Evolutionary conservation across 2,329 filamentous ascomycete species (phyloP).

Genomic region (Exophiala sp.): DNA sequence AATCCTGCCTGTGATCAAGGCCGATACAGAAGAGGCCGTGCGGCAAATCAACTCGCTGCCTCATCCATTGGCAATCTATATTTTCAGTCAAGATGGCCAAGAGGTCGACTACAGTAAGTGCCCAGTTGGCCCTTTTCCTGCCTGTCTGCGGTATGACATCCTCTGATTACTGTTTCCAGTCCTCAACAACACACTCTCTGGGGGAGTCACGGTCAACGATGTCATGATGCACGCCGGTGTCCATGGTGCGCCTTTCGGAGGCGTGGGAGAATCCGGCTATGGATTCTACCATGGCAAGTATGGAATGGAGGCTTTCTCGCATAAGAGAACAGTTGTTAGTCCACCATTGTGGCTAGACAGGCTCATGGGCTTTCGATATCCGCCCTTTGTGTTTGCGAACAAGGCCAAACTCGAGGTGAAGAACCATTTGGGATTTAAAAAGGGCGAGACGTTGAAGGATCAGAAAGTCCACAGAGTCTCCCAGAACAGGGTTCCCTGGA

Average conservation of each 20-base stretch:
- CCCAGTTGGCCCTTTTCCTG: too few species aligned
- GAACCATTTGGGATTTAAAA: constrained; percentile 6
- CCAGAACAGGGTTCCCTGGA: too few species aligned
- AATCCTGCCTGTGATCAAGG: constrained; percentile 40
- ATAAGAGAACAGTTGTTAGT: constrained; percentile 30
- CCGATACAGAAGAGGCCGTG: constrained; percentile 29
- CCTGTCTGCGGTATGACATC: too few species aligned
- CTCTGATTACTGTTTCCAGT: too few species aligned
- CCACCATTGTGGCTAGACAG: constrained; percentile 26
- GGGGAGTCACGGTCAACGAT: constrained; percentile 50
- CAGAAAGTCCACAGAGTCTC: constrained; percentile 1
- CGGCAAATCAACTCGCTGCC: constrained; percentile 15
- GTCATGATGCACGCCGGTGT: constrained; percentile 42
- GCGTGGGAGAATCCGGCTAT: constrained; percentile 46
- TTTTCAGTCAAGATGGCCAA: neutral
- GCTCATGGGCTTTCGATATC: constrained; percentile 26
- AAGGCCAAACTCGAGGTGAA: constrained; percentile 1
- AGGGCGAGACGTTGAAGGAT: constrained; percentile 19
- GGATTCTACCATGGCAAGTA: constrained; percentile 48
- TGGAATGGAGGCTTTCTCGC: constrained; percentile 41
- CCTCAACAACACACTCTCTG: constrained; percentile 39
- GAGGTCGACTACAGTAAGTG: too few species aligned
- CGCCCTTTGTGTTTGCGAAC: constrained; percentile 14
- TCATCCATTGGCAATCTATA: neutral
- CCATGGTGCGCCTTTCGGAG: constrained; percentile 45